Evolutionary conservation across 768 basidiomycete species (phyloP).

Genomic region (Naganishia onofrii): DNA sequence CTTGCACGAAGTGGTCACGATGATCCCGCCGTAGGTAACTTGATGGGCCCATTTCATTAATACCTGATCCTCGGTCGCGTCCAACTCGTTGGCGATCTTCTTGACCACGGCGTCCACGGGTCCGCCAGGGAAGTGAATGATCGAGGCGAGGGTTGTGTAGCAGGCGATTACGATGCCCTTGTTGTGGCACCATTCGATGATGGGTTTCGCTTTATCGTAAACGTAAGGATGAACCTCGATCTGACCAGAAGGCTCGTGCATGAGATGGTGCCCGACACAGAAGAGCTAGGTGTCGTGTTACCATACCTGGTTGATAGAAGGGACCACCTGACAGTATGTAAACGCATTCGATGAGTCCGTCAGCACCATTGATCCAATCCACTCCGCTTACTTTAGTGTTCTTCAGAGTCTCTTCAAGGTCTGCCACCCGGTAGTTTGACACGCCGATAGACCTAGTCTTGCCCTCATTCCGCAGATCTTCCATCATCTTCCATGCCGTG

Average conservation of each 20-base stretch:
- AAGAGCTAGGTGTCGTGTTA: no score
- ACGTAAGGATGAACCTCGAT: slow-evolving; percentile 54
- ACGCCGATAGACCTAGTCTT: slow-evolving; percentile 54
- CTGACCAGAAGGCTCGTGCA: slow-evolving; percentile 40
- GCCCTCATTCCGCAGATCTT: slow-evolving; percentile 57
- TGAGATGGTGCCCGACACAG: no score
- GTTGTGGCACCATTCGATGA: slow-evolving; percentile 42
- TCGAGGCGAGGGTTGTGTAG: slow-evolving; percentile 40
- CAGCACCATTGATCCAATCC: not conserved
- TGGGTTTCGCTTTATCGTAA: slow-evolving; percentile 38
- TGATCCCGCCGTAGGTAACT: slow-evolving; percentile 33
- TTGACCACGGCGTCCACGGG: slow-evolving; percentile 37
- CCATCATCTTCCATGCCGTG: slow-evolving; percentile 64
- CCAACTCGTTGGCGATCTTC: slow-evolving; percentile 28
- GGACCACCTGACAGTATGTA: not conserved
- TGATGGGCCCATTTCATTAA: slow-evolving; percentile 41
- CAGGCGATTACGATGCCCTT: slow-evolving; percentile 42
- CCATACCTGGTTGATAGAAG: slow-evolving; percentile 14
- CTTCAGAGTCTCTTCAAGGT: slow-evolving; percentile 48
- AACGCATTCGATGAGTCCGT: not conserved
- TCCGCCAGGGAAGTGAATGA: slow-evolving; percentile 32
- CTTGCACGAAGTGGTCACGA: slow-evolving; percentile 26
- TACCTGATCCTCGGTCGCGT: slow-evolving; percentile 37
- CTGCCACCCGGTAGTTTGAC: slow-evolving; percentile 51
- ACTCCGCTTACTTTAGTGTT: slow-evolving; percentile 38